Evolutionary conservation across 306 rosid species (phyloP).

Genomic region (Arachis hypogaea): DNA sequence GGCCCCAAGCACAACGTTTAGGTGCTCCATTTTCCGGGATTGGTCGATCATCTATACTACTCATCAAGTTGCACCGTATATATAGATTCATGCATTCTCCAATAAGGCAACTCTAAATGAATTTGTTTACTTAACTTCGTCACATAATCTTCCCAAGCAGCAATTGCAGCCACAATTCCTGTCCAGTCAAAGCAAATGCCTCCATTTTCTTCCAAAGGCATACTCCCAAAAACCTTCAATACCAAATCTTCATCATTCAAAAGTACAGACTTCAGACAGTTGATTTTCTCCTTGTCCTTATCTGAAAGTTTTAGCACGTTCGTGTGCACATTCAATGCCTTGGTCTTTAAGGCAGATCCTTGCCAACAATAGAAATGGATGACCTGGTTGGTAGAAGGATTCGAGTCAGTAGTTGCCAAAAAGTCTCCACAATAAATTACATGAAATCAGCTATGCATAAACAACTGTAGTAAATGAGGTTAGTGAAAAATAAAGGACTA

Average conservation of each 20-base stretch:
- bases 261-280: conserved; percentile 50
- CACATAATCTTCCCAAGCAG: conserved; percentile 63
- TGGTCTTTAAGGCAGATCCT: conserved; percentile 47
- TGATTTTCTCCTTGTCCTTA: conserved; percentile 43
- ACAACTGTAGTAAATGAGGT: not conserved
- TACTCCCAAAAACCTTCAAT: conserved; percentile 43
- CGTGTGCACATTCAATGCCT: conserved; percentile 29
- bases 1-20: conserved; percentile 8
- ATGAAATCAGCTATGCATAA: conserved; percentile 19
- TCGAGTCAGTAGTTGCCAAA: not conserved
- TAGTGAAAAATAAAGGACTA: not conserved
- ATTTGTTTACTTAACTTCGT: conserved; percentile 49
- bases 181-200: conserved; percentile 51
- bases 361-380: conserved; percentile 73
- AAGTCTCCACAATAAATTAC: conserved; percentile 20
- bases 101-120: conserved; percentile 53
- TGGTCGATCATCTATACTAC: conserved; percentile 7
- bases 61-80: conserved; percentile 49
- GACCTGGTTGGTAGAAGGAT: conserved; percentile 51
- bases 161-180: conserved; percentile 46
- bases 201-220: conserved; percentile 33
- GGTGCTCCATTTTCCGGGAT: conserved; percentile 17
- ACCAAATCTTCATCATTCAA: conserved; percentile 52
- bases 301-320: conserved; percentile 51
- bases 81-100: conserved; percentile 69